A percentile compares a stretch with the other conserved stretches of the same genome.
These are phyloP conservation scores for Crithidia expoeki DNA, from an alignment of 208 protist species.

Conservation along the genomic window DNA sequence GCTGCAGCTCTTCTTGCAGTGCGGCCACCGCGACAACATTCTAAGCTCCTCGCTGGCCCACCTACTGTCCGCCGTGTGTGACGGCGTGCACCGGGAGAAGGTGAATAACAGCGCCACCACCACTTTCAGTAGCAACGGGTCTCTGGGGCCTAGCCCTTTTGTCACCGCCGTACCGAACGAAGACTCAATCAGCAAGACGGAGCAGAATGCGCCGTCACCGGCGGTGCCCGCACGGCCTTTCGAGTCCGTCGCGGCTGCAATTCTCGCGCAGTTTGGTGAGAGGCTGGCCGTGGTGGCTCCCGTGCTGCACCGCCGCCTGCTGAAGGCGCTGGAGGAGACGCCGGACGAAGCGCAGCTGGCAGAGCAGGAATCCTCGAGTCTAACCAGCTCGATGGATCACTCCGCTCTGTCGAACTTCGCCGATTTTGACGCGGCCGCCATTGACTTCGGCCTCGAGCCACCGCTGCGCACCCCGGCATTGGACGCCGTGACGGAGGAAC, in stretches of 20 bases:
- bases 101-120: background rate
- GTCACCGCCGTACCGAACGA: constrained; percentile 28
- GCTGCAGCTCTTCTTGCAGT: constrained; percentile 49
- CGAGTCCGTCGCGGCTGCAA: constrained; percentile 22
- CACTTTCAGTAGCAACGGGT: background rate
- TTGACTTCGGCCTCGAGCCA: constrained; percentile 60
- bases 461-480: constrained; percentile 11
- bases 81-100: constrained; percentile 61
- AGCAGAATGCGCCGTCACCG: constrained; percentile 9
- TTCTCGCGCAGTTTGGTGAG: constrained; percentile 43
- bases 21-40: constrained; percentile 53
- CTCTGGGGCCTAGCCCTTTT: constrained; percentile 23
- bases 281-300: constrained; percentile 33
- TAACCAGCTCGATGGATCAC: constrained; percentile 70
- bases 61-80: constrained; percentile 50
- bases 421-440: constrained; percentile 39
- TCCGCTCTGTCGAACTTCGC: constrained; percentile 14
- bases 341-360: constrained; percentile 66
- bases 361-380: constrained; percentile 69
- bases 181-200: constrained; percentile 36
- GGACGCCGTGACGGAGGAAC: constrained; percentile 25
- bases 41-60: constrained; percentile 54
- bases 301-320: constrained; percentile 40
- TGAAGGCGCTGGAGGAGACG: constrained; percentile 53
- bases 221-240: constrained; percentile 16